phyloP scores from a whole-genome alignment of 805 yeast species.

The Ogataea chonburiensis region DNA sequence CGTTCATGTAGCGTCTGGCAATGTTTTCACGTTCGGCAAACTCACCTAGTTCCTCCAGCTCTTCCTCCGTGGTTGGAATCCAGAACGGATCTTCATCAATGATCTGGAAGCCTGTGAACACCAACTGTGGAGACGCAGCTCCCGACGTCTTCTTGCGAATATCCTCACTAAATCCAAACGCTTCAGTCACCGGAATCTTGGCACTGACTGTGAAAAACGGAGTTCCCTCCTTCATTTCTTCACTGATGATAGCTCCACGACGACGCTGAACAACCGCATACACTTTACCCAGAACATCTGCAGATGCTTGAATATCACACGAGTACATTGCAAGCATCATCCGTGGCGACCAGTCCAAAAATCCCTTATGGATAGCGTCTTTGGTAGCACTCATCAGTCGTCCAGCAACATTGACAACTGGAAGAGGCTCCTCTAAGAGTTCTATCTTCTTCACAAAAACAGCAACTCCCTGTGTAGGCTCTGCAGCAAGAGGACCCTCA shows the following conservation, averaged over 20 bases:
- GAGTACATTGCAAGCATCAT: conserved; percentile 88
- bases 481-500: conserved; percentile 88
- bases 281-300: conserved; percentile 93
- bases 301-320: conserved; percentile 92
- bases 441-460: conserved; percentile 46
- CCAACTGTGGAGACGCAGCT: conserved; percentile 94
- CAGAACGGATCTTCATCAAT: conserved; percentile 95
- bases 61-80: conserved; percentile 98
- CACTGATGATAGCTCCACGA: conserved; percentile 80
- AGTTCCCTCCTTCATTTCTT: conserved; percentile 97
- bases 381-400: conserved; percentile 71
- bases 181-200: conserved; percentile 87
- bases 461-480: conserved; percentile 81
- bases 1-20: conserved; percentile 83
- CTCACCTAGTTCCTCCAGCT: conserved; percentile 89
- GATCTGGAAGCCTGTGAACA: conserved; percentile 83
- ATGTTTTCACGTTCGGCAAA: conserved; percentile 88
- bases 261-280: conserved; percentile 90
- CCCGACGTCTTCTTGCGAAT: conserved; percentile 92
- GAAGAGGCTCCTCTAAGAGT: conserved; percentile 30
- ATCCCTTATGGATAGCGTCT: conserved; percentile 66
- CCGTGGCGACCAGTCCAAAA: conserved; percentile 84
- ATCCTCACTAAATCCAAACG: conserved; percentile 95
- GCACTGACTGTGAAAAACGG: conserved; percentile 91
- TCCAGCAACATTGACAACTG: conserved; percentile 57